phyloP scores from a whole-genome alignment of 78 protist species.

The Cavenderia fasciculata region DNA sequence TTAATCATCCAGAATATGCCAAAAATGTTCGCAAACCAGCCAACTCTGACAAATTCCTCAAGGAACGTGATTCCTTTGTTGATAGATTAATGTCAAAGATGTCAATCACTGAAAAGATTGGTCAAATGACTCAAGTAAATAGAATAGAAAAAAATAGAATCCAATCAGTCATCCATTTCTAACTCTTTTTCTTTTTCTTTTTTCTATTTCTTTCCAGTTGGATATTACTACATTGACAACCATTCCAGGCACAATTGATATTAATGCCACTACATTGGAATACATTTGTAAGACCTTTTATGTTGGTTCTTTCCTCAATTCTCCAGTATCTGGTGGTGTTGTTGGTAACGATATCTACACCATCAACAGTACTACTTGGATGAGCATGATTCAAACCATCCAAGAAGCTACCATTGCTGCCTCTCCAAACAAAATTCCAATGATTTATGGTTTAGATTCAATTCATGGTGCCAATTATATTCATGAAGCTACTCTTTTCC shows the following conservation, averaged over 20 bases:
- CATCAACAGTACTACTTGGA: constrained; percentile 30
- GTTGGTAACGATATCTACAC: constrained; percentile 1
- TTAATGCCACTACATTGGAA: constrained; percentile 32
- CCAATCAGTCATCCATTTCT: not conserved
- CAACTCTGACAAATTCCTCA: not conserved
- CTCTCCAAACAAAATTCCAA: constrained; percentile 75
- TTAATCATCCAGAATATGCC: not conserved
- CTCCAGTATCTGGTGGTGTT: constrained; percentile 48
- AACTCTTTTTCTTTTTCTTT: not conserved
- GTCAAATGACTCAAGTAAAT: constrained; percentile 83
- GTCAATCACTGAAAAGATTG: constrained; percentile 69
- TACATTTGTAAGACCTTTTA: constrained; percentile 18
- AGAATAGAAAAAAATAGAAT: not conserved
- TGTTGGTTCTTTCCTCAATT: constrained; percentile 58
- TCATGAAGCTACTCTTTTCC: constrained; percentile 69
- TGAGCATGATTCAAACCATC: constrained; percentile 9
- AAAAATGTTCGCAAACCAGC: not conserved
- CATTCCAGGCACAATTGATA: not conserved
- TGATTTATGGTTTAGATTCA: constrained; percentile 79
- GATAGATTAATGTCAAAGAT: constrained; percentile 33
- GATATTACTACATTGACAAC: constrained; percentile 52
- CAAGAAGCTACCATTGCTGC: constrained; percentile 32
- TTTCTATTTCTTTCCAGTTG: constrained; percentile 26
- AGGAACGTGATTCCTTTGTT: constrained; percentile 32
- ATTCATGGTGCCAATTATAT: constrained; percentile 79